These are phyloP conservation scores for Cylindrodendrum hubeiense DNA, from an alignment of 2,329 filamentous ascomycete species.

Conservation along the genomic window DNA sequence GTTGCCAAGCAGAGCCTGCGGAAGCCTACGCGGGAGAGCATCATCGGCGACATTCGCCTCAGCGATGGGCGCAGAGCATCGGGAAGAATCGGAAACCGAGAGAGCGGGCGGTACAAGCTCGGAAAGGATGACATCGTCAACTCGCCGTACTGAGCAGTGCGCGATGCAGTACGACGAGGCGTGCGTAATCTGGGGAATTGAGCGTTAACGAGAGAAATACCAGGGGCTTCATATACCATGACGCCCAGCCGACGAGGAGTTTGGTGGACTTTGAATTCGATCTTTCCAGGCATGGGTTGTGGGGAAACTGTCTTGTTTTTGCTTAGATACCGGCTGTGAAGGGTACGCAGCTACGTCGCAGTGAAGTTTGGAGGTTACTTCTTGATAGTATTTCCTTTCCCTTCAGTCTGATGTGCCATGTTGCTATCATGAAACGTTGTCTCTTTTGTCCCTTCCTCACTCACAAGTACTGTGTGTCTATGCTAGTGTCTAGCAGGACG, in stretches of 20 bases:
- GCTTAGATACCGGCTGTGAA: constrained; percentile 43
- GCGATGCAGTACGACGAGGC: background rate
- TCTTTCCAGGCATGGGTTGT: constrained; percentile 16
- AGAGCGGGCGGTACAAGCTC: constrained; percentile 77
- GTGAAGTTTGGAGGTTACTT: constrained; percentile 11
- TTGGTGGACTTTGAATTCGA: constrained; percentile 37
- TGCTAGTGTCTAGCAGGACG: background rate
- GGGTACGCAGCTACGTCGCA: constrained; percentile 2
- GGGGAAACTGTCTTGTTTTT: constrained; percentile 33
- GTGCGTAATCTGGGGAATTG: constrained; percentile 1
- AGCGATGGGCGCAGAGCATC: constrained; percentile 64
- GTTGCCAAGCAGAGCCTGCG: constrained; percentile 87
- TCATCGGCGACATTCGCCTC: constrained; percentile 71
- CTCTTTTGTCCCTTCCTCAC: background rate
- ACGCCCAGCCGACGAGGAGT: constrained; percentile 37
- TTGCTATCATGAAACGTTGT: background rate
- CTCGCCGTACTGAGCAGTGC: constrained; percentile 63
- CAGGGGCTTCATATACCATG: constrained; percentile 16
- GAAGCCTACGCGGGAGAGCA: constrained; percentile 92
- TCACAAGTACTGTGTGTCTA: background rate
- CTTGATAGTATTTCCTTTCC: constrained; percentile 5
- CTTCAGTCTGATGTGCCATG: background rate
- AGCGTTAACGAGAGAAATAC: constrained; percentile 15
- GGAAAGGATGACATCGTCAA: constrained; percentile 88
- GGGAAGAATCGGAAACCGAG: constrained; percentile 63